Evolutionary conservation across 164 flowering plant species (phyloP).

Genomic region (Houttuynia cordata): DNA sequence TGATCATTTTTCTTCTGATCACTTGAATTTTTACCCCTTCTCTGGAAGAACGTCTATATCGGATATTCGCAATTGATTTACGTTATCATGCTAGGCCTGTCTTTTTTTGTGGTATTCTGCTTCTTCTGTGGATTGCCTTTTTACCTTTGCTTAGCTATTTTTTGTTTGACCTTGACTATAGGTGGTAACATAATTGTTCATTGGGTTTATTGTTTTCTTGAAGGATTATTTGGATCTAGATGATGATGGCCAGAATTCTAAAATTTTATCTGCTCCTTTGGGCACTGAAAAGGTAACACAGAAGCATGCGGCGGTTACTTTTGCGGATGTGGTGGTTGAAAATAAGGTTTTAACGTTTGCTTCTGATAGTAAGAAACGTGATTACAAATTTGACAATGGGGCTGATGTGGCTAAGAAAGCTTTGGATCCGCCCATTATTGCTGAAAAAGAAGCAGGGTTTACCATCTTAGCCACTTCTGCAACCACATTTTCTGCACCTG

Average conservation of each 20-base stretch:
- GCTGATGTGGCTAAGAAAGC: constrained; percentile 9
- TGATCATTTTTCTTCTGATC: too few relatives aligned
- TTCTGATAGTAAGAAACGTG: constrained; percentile 15
- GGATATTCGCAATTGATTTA: background rate
- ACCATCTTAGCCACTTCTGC: constrained; percentile 14
- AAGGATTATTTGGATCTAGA: constrained; percentile 65
- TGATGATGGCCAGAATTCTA: constrained; percentile 24
- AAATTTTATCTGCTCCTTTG: background rate
- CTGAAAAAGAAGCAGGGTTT: constrained; percentile 17
- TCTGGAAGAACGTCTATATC: too few relatives aligned
- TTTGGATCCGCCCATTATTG: constrained; percentile 13
- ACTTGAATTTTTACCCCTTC: too few relatives aligned
- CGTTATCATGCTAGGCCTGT: background rate
- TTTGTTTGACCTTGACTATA: background rate
- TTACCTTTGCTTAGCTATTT: background rate
- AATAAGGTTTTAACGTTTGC: constrained; percentile 16
- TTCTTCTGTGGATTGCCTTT: background rate
- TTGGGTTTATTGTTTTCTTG: constrained; percentile 5
- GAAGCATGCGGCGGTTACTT: constrained; percentile 9
- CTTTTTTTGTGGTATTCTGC: background rate
- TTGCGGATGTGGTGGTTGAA: constrained; percentile 6
- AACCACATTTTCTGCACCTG: constrained; percentile 10
- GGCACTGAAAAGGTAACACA: constrained; percentile 14
- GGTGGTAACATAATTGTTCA: background rate
- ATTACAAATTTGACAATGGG: constrained; percentile 6